Base-by-base conservation (phyloP, 495 filamentous ascomycete genomes). In the Staphylotrichum tortipilum region DNA sequence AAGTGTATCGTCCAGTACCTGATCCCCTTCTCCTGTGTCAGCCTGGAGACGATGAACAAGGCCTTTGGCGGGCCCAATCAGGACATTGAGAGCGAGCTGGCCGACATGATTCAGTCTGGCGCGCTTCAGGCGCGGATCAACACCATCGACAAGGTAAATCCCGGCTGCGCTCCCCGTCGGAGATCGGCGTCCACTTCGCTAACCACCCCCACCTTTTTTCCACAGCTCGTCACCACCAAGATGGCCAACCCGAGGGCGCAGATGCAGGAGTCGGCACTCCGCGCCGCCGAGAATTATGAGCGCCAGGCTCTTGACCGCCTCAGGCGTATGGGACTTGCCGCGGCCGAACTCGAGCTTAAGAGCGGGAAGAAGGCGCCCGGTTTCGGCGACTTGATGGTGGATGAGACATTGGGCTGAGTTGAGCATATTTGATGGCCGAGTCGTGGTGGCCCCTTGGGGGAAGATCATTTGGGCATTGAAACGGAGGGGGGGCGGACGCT, bases 1-100 rank as follows among this genome's bases (percentile, higher is more conserved):
- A 96, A 96, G 65, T 85, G 89, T 47, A 96, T 98, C 52, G 77
- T 91, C 43, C 88, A 95, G 62, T 97, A 94, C 64, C 80, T 89
- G 41, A 72, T 87, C 21, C 87, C 88, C 1, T 92, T 88, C 63
- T 88, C 80, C 21, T 80, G 78, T 33, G 84, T 89, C 37, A 85
- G 78, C 3, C 66, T 92, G 7, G 74, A 79, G 9, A 84, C 77
- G 19, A 78, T 92, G 76, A 76, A 81, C 9, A 72, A 74, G 29
- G 79, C 82, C 9, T 91, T 89, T 52, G 69, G 64, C 8, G 53
- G 80, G 30, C 57, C 68, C 5, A 76, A 68, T 7, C 73, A 76
- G 45, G 72, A 71, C 21, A 83, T 95, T 44, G 84, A 89, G 53
- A 75, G 80, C 31, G 89, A 95, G 65, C 73, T 96, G 18, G 75